These are phyloP conservation scores for Pinus tabuliformis DNA, from an alignment of 75 land plant species.

Conservation along the genomic window DNA sequence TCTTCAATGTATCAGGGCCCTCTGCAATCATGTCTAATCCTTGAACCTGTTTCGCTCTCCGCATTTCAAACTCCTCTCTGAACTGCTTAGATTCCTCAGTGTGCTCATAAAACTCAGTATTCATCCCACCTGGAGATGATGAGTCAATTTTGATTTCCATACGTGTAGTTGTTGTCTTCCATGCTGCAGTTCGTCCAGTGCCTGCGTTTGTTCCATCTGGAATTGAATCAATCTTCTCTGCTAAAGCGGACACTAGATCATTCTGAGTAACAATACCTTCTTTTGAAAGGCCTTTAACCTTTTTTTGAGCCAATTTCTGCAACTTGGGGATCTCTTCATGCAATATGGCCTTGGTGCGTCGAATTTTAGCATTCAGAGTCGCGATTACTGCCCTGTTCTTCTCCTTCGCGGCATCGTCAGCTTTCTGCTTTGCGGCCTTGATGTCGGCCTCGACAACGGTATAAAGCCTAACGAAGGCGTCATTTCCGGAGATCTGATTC, in stretches of 20 bases:
- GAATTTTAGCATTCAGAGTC: conserved; percentile 85
- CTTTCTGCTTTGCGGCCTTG: conserved; percentile 72
- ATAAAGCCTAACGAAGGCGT: conserved; percentile 80
- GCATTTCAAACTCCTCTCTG: conserved; percentile 72
- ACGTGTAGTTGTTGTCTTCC: conserved; percentile 38
- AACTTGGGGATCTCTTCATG: conserved; percentile 79
- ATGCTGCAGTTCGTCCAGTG: conserved; percentile 28
- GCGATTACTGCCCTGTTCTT: conserved; percentile 75
- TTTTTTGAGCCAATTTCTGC: conserved; percentile 67
- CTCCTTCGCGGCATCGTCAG: conserved; percentile 64
- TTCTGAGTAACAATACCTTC: conserved; percentile 59
- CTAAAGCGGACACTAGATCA: conserved; percentile 65
- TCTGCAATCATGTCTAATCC: too few species aligned
- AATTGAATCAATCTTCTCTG: conserved; percentile 67
- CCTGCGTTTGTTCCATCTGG: conserved; percentile 55
- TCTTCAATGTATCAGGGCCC: too few species aligned
- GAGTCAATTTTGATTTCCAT: conserved; percentile 71
- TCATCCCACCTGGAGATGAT: conserved; percentile 30
- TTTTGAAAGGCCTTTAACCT: conserved; percentile 78
- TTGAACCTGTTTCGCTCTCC: conserved; percentile 85
- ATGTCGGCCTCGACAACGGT: conserved; percentile 66
- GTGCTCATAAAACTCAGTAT: conserved; percentile 46
- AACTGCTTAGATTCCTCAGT: conserved; percentile 72
- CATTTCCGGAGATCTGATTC: conserved; percentile 48
- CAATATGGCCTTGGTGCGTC: conserved; percentile 77